Base-by-base conservation (phyloP, 768 basidiomycete genomes). In the Lyophyllum semitale region DNA sequence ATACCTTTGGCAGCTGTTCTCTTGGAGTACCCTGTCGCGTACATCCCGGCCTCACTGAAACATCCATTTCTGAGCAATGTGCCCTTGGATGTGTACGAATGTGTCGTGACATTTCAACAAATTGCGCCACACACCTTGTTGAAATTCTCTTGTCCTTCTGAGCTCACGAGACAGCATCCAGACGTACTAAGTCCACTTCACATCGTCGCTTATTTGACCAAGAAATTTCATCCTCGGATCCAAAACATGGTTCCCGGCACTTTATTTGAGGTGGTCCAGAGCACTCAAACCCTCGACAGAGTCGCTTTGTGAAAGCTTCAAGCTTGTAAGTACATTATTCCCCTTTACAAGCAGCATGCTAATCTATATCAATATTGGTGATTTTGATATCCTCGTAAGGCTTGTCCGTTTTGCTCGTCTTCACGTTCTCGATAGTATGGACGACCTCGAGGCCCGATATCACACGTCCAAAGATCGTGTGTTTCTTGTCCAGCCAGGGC, bases 381-480 rank as follows among this genome's bases (percentile, higher is more conserved):
- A 95, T 95, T 70, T 93, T 93, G 73, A 98, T 93, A 66, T 96
- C 94, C 64, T 96, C 95, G 60, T 84, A 93, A 13, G 94, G 93
- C 68, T 93, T 94, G 66, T 95, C 94, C 48, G 78, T 66, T 70
- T 93, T 92, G 75, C 86, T 88, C 12, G 84, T 84, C 70, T 91
- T 91, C 53, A 89, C 91, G 62, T 93, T 94, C 72, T 98, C 95
- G 64, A 99, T 98, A 15, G 81, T 77, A 63, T 96, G 93, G 4
- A 97, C 82, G 25, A 96, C 89, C 69, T 97, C 95, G 48, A 96
- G 75, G 5, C 96, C 95, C 4, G 87, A 85, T 32, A 89, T 75
- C 12, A 92, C 92, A 22, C 94, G 84, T 1, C 95, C 96, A 63
- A 98, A 98, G 61, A 98, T 91, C 0, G 93, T 96, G 67, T 91